Conservation (phyloP, 345 rosid species). For the Odontarrhena argentea region DNA sequence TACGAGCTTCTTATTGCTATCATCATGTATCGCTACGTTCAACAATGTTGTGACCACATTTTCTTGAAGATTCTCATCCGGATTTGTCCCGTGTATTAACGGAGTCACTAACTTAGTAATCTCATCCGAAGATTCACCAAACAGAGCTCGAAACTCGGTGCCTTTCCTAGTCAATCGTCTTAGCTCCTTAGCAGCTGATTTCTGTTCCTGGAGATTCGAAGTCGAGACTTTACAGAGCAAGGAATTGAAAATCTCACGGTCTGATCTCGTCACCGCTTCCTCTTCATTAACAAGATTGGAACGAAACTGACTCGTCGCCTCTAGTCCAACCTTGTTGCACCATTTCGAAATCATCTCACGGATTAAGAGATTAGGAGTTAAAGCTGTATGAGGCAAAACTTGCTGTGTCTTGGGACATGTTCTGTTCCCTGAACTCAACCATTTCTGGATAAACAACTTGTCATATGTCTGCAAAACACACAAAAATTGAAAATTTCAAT, state of each 20-base stretch:
- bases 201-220: constrained; percentile 52
- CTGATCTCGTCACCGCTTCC: constrained; percentile 59
- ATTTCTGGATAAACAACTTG: constrained; percentile 72
- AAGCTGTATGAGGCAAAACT: constrained; percentile 70
- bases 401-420: constrained; percentile 88
- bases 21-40: constrained; percentile 91
- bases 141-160: constrained; percentile 76
- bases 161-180: constrained; percentile 65
- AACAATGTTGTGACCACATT: constrained; percentile 84
- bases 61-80: constrained; percentile 72
- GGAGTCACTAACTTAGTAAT: constrained; percentile 69
- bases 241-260: constrained; percentile 59
- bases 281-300: constrained; percentile 42
- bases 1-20: constrained; percentile 86
- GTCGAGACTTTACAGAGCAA: constrained; percentile 67
- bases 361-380: constrained; percentile 73
- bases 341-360: constrained; percentile 81
- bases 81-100: constrained; percentile 49
- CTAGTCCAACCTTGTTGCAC: constrained; percentile 68
- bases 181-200: constrained; percentile 79
- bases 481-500: not conserved
- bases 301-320: constrained; percentile 45
- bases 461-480: constrained; percentile 76
- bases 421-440: constrained; percentile 79
- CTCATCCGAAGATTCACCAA: constrained; percentile 62